Percentiles rank a stretch among this genome's conserved stretches.
These are phyloP conservation scores for Vaccinium vitisidaea DNA, from an alignment of 148 eudicot genomes.

Conservation along the genomic window DNA sequence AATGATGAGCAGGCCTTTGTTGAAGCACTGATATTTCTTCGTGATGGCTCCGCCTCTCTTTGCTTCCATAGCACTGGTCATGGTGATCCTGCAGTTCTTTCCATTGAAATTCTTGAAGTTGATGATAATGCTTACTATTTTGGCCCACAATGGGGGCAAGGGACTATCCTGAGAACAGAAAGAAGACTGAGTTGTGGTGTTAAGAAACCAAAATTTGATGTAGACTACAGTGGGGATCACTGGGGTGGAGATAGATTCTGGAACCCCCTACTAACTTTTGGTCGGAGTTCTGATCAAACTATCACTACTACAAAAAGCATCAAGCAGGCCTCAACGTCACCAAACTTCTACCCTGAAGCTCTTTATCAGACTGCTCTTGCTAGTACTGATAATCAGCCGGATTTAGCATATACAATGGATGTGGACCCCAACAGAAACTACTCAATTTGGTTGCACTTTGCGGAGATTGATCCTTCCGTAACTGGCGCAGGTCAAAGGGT, in stretches of 20 bases:
- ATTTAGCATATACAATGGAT: conserved; percentile 64
- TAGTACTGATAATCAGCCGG: conserved; percentile 65
- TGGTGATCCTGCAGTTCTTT: conserved; percentile 85
- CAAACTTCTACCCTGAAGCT: conserved; percentile 84
- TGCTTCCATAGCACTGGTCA: conserved; percentile 99
- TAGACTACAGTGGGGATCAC: conserved; percentile 64
- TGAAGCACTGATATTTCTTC: conserved; percentile 73
- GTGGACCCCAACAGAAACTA: conserved; percentile 91
- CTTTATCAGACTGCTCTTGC: conserved; percentile 76
- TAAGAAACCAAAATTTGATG: conserved; percentile 66
- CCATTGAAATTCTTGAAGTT: conserved; percentile 89
- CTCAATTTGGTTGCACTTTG: conserved; percentile 95
- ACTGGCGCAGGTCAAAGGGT: conserved; percentile 72
- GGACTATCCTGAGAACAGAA: conserved; percentile 64
- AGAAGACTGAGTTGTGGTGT: conserved; percentile 67
- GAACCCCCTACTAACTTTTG: conserved; percentile 60
- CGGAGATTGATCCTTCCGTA: conserved; percentile 84
- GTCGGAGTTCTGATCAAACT: conserved; percentile 49
- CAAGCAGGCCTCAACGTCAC: conserved; percentile 51
- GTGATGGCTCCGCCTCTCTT: conserved; percentile 60
- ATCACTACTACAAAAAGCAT: conserved; percentile 50
- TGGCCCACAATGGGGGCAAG: conserved; percentile 69
- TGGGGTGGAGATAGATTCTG: conserved; percentile 99
- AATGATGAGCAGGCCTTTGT: conserved; percentile 78
- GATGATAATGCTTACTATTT: conserved; percentile 69